Evolutionary conservation across 208 protist genomes (phyloP).

Genomic region (Leishmania braziliensis): DNA sequence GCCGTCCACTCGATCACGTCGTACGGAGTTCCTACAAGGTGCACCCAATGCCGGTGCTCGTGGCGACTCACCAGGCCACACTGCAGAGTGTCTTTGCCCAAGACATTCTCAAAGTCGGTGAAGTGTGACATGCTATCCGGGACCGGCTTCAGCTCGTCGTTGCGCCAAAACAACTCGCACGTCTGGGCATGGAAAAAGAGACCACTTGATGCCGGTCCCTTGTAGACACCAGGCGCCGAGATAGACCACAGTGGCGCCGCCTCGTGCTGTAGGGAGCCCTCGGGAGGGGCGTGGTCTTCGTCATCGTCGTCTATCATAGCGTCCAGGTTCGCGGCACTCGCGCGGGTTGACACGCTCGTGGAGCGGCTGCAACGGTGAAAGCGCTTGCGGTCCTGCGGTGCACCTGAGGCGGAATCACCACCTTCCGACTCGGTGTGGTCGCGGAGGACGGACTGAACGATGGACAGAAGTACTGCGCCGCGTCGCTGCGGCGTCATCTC

Average conservation of each 20-base stretch:
- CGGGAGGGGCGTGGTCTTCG: background rate
- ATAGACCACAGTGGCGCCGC: conserved; percentile 9
- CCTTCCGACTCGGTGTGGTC: conserved; percentile 24
- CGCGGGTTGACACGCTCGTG: conserved; percentile 13
- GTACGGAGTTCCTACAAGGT: conserved; percentile 81
- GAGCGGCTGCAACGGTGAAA: conserved; percentile 16
- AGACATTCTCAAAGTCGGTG: conserved; percentile 82
- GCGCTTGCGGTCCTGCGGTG: conserved; percentile 11
- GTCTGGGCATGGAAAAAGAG: conserved; percentile 76
- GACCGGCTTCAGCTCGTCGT: conserved; percentile 78
- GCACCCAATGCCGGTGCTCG: conserved; percentile 76
- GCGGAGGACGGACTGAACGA: conserved; percentile 47
- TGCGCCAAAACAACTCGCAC: conserved; percentile 83
- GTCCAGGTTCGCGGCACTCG: conserved; percentile 26
- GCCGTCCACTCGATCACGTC: conserved; percentile 79
- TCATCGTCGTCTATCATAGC: conserved; percentile 14
- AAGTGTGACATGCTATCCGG: conserved; percentile 89
- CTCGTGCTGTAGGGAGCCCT: background rate
- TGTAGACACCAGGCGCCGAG: conserved; percentile 44
- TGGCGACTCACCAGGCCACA: conserved; percentile 72
- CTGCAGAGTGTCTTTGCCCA: conserved; percentile 69
- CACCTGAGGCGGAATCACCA: background rate
- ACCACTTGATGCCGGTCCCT: conserved; percentile 38
- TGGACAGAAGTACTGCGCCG: conserved; percentile 32
- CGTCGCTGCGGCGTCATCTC: conserved; percentile 11